Percentiles rank a stretch among this genome's conserved stretches.
Evolutionary conservation across 148 eudicot species (phyloP).

Genomic region (Rhododendron williamsianum): DNA sequence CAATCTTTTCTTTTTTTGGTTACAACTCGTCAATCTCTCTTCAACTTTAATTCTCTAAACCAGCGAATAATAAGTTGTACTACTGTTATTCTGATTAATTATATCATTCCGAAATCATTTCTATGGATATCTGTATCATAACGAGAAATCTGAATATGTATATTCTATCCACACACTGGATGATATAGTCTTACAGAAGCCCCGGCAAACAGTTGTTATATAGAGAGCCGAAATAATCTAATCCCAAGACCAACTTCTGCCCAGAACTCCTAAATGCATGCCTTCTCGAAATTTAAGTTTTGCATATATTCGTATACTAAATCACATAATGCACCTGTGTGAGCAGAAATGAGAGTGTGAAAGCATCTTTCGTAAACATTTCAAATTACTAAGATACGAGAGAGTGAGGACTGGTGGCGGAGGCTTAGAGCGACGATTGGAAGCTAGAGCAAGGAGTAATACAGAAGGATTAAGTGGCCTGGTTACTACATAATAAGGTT

Average conservation of each 20-base stretch:
- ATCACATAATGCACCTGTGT: not conserved
- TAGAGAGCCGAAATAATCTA: not conserved
- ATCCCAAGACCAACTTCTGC: not conserved
- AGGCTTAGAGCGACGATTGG: no score
- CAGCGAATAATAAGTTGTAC: not conserved
- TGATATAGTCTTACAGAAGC: not conserved
- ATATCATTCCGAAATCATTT: slow-evolving; percentile 12
- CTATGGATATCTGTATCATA: not conserved
- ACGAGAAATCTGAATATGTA: not conserved
- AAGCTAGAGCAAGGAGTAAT: not conserved
- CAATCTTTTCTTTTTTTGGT: no score
- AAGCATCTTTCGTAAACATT: no score
- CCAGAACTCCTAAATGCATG: not conserved
- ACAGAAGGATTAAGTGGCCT: not conserved
- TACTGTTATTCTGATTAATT: not conserved
- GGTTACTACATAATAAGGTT: not conserved
- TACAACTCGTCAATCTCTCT: not conserved
- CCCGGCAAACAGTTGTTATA: not conserved
- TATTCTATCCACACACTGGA: not conserved
- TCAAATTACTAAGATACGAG: not conserved
- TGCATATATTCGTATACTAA: not conserved
- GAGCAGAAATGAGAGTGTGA: not conserved
- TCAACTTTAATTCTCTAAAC: not conserved
- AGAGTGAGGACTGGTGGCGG: not conserved
- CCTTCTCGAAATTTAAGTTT: not conserved